A percentile compares a stretch with the other conserved stretches of the same genome.
phyloP scores from a whole-genome alignment of 805 yeast genomes.

The Saccharomycopsis malanga region DNA sequence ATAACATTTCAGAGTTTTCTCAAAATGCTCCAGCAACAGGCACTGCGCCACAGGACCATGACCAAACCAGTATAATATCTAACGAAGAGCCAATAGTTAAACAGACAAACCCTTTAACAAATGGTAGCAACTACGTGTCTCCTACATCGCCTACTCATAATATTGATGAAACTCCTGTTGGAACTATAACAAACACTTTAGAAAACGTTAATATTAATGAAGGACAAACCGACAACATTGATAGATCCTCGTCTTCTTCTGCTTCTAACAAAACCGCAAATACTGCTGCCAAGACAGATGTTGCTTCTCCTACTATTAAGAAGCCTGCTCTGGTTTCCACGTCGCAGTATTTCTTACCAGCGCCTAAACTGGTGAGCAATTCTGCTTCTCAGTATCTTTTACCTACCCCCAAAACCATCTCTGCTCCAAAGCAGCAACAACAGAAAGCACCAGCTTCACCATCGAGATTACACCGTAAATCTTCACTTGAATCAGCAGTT shows the following conservation, averaged over 20 bases:
- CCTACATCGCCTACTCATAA: background rate
- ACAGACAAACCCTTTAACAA: background rate
- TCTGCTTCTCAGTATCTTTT: constrained; percentile 3
- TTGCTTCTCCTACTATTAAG: background rate
- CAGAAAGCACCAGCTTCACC: background rate
- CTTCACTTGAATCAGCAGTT: background rate
- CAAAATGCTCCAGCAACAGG: background rate
- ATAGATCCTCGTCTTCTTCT: background rate
- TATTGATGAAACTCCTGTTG: background rate
- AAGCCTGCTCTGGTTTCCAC: background rate
- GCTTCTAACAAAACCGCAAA: background rate
- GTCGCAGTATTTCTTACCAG: background rate
- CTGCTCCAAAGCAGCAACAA: background rate
- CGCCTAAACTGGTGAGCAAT: background rate
- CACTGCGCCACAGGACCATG: background rate
- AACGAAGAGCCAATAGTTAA: constrained; percentile 13
- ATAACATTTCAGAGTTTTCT: constrained; percentile 15
- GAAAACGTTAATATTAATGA: background rate
- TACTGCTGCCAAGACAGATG: background rate
- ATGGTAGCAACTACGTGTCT: background rate
- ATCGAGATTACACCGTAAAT: background rate
- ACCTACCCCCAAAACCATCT: background rate
- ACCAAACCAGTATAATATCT: constrained; percentile 10
- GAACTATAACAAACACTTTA: background rate
- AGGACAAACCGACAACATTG: background rate